A percentile compares a stretch with the other conserved stretches of the same genome.
Evolutionary conservation across 176 grass and related monocot species (phyloP).

Genomic region (Cenchrus americanus): DNA sequence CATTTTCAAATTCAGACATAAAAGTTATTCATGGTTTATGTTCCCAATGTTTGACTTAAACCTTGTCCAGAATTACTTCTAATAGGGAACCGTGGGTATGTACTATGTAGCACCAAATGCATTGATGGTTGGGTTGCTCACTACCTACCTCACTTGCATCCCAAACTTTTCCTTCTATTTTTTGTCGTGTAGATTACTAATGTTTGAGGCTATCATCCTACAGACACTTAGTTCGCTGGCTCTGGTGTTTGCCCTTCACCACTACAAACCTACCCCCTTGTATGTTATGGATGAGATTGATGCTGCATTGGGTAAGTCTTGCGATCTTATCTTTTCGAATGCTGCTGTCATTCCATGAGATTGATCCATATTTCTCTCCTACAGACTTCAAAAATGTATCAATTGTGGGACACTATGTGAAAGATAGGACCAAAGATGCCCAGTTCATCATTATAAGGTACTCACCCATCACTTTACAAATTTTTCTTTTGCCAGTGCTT

Average conservation of each 20-base stretch:
- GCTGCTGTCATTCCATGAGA: not conserved
- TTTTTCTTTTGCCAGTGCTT: not conserved
- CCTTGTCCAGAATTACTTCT: too few species aligned
- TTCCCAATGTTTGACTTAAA: too few species aligned
- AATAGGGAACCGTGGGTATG: too few species aligned
- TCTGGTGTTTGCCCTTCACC: conserved; percentile 98
- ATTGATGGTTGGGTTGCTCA: not conserved
- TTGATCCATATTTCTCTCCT: conserved; percentile 28
- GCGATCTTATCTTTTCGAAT: not conserved
- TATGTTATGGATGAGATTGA: conserved; percentile 99
- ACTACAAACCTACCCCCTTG: conserved; percentile 97
- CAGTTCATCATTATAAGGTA: conserved; percentile 99
- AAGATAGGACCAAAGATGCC: conserved; percentile 95
- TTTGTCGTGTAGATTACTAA: not conserved
- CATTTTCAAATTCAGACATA: too few species aligned
- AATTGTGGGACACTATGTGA: conserved; percentile 97
- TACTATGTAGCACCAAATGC: not conserved
- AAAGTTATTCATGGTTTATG: too few species aligned
- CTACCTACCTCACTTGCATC: not conserved
- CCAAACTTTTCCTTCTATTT: not conserved
- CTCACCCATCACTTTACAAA: not conserved
- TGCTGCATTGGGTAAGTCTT: conserved; percentile 82
- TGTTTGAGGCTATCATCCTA: conserved; percentile 10
- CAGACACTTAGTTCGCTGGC: conserved; percentile 95
- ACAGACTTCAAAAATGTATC: conserved; percentile 98